These are phyloP conservation scores for Sclerospora graminicola DNA, from an alignment of 352 stramenopile species.

Conservation along the genomic window DNA sequence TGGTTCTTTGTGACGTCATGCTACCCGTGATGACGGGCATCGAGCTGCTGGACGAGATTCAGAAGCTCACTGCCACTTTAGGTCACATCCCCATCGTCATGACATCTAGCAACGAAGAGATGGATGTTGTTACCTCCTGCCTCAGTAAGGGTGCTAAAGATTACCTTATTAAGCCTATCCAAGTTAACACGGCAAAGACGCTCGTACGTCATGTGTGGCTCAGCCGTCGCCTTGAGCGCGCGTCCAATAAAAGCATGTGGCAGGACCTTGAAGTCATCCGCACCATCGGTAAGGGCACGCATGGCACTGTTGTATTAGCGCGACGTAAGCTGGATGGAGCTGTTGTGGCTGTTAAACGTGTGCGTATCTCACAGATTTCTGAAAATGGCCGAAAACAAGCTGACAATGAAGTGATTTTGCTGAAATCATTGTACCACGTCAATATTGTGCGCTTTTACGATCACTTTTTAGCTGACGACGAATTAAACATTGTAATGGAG, in stretches of 20 bases:
- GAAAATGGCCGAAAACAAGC: constrained; percentile 81
- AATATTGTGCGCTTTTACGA: constrained; percentile 88
- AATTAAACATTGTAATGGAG: constrained; percentile 87
- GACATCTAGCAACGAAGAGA: constrained; percentile 86
- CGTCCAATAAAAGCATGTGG: constrained; percentile 69
- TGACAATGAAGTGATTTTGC: constrained; percentile 83
- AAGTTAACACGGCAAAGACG: constrained; percentile 85
- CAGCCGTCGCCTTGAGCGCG: constrained; percentile 50
- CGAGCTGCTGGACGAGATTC: constrained; percentile 75
- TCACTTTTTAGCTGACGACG: constrained; percentile 76
- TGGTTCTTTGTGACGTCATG: constrained; percentile 87
- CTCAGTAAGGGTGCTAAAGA: constrained; percentile 85
- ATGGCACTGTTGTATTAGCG: constrained; percentile 76
- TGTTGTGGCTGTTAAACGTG: constrained; percentile 78
- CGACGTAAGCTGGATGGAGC: constrained; percentile 65
- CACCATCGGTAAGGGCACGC: constrained; percentile 80
- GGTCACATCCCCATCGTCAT: constrained; percentile 86
- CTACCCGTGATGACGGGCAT: constrained; percentile 84
- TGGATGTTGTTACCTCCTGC: constrained; percentile 84
- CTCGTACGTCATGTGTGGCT: constrained; percentile 84
- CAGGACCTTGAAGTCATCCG: constrained; percentile 78
- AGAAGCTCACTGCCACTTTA: constrained; percentile 51
- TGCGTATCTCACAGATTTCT: constrained; percentile 67
- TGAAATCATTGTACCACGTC: constrained; percentile 84
- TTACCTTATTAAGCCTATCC: constrained; percentile 87